Evolutionary conservation across 2,329 filamentous ascomycete species (phyloP).

Genomic region (Alternaria dauci): DNA sequence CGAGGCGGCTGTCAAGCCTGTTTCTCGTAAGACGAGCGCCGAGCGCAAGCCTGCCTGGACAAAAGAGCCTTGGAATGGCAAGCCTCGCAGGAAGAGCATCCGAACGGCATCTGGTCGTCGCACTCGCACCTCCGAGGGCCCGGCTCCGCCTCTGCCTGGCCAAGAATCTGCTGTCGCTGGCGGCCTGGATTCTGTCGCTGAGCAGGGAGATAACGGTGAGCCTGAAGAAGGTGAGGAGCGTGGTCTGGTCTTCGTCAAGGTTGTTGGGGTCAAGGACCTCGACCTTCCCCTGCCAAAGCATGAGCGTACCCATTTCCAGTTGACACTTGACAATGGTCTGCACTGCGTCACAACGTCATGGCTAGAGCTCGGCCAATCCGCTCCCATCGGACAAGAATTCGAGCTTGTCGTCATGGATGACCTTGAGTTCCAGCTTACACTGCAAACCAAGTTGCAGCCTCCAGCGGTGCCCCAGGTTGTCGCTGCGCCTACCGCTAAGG

Average conservation of each 20-base stretch:
- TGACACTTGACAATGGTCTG: slow-evolving; percentile 97
- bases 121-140: slow-evolving; percentile 64
- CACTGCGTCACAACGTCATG: slow-evolving; percentile 97
- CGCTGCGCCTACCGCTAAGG: slow-evolving; percentile 69
- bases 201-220: slow-evolving; percentile 70
- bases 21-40: slow-evolving; percentile 80
- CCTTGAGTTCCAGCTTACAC: slow-evolving; percentile 96
- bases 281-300: slow-evolving; percentile 90
- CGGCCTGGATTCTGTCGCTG: slow-evolving; percentile 69
- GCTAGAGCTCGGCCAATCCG: slow-evolving; percentile 89
- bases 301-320: slow-evolving; percentile 89
- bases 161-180: slow-evolving; percentile 80
- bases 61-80: slow-evolving; percentile 95
- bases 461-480: slow-evolving; percentile 61
- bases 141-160: slow-evolving; percentile 84
- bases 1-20: slow-evolving; percentile 65
- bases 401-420: slow-evolving; percentile 97
- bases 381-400: slow-evolving; percentile 97
- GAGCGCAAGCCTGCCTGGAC: slow-evolving; percentile 80
- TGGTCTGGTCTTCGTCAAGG: slow-evolving; percentile 94
- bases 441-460: slow-evolving; percentile 92
- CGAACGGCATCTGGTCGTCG: slow-evolving; percentile 67
- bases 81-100: slow-evolving; percentile 72
- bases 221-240: slow-evolving; percentile 84
- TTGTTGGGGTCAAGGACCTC: slow-evolving; percentile 96